Evolutionary conservation across 768 basidiomycete species (phyloP), one percentile per base, ranked within the genome.

Genomic region (Hysterangium stoloniferum): DNA sequence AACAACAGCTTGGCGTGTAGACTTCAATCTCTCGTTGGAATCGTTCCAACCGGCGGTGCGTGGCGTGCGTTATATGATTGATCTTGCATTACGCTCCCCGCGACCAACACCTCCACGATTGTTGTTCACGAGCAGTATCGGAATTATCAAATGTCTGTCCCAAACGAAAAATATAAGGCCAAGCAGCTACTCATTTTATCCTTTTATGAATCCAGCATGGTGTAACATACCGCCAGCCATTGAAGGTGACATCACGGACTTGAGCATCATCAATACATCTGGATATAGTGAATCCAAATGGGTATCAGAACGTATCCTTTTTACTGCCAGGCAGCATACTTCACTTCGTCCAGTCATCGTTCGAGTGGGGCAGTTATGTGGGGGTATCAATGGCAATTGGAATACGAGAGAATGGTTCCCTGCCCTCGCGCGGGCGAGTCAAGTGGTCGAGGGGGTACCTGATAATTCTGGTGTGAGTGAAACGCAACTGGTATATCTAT

Each of bases 1-100:
- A 31, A 24, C 15, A 43, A 36, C 22, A 57, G 71, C 70, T 15
- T 73, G 71, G 71, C 62, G 56, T 11, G 65, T 71, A 9, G 64
- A 73, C 53, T 73, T 73, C 61, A 66, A 64, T 48, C 52, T 62
- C 8, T 33, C 61, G 12, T 55, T 71, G n/a, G 15, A 48, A 19
- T 62, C 65, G 12, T 69, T 67, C 48, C 64, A 66, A 45, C 24
- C 53, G 5, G 48, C 56, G 32, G 45, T 70, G 32, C 46, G 58
- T 20, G 63, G 63, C 8, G 56, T 63, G 5, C 61, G 68, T 17
- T 60, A 61, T 12, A 58, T 73, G 35, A 51, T 70, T 25, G 62
- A 70, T 49, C 58, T 72, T 12, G 62, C 67, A 2, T 48, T 63
- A 4, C 31, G 33, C 12, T 33, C 48, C 4, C 52, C 56, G 12